Evolutionary conservation across 2,329 filamentous ascomycete genomes (phyloP).

Genomic region (Hawksworthiomyces lignivorus): DNA sequence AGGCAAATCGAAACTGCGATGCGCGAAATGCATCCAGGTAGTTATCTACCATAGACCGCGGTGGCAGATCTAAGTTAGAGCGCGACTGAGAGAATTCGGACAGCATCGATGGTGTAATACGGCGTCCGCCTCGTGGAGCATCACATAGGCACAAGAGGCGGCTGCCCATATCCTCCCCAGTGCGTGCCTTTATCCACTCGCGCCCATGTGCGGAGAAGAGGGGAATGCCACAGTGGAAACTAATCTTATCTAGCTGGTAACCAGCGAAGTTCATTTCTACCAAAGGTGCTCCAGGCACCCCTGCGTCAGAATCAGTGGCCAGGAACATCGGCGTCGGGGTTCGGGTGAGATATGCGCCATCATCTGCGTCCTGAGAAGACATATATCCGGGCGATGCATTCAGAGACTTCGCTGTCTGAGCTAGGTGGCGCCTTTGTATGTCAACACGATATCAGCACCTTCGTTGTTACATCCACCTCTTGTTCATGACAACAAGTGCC

Average conservation of each 20-base stretch:
- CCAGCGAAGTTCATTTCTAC: constrained; percentile 40
- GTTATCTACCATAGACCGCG: constrained; percentile 15
- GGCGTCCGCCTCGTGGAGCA: constrained; percentile 16
- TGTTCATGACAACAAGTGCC: too few species aligned
- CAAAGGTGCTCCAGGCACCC: constrained; percentile 9
- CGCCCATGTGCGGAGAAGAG: constrained; percentile 39
- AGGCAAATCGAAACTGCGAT: constrained; percentile 33
- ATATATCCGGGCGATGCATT: background rate
- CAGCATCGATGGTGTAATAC: background rate
- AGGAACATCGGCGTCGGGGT: background rate
- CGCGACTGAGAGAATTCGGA: background rate
- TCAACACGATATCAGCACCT: too few species aligned
- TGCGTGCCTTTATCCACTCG: constrained; percentile 38
- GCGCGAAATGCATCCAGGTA: constrained; percentile 24
- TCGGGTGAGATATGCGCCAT: background rate
- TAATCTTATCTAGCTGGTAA: constrained; percentile 37
- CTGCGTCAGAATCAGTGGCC: background rate
- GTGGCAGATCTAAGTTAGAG: constrained; percentile 4
- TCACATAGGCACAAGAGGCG: constrained; percentile 16
- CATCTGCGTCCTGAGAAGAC: background rate
- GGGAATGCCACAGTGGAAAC: constrained; percentile 39
- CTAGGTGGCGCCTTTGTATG: background rate
- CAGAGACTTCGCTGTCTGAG: background rate
- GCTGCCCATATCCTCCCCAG: constrained; percentile 23
- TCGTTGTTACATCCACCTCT: too few species aligned